Conservation (phyloP, 2,329 filamentous ascomycete genomes). For the Epichloe sylvatica region DNA sequence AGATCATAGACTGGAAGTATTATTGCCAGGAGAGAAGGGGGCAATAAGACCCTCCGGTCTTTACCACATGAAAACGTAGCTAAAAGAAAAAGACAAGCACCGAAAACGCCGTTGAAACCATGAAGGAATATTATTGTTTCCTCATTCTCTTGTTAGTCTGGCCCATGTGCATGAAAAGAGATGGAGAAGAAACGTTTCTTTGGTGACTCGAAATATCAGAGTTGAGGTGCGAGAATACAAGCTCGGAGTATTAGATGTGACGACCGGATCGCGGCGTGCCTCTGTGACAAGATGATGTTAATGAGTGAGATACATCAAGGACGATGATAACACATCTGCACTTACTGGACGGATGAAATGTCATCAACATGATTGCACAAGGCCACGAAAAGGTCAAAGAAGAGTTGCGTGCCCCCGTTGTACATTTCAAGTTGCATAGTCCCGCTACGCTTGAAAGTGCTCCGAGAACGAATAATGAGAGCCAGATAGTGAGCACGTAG, state of each 20-base stretch:
- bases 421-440: slow-evolving; percentile 96
- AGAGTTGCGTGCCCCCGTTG: slow-evolving; percentile 64
- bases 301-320: not conserved
- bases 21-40: not conserved
- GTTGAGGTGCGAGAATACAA: slow-evolving; percentile 3
- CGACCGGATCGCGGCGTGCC: slow-evolving; percentile 35
- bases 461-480: slow-evolving; percentile 75
- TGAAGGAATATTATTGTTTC: not conserved
- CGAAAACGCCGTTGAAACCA: not conserved
- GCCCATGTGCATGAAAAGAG: slow-evolving; percentile 2
- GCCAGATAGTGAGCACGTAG: slow-evolving; percentile 82
- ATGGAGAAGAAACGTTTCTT: not conserved
- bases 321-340: slow-evolving; percentile 5
- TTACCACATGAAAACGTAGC: not conserved
- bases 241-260: slow-evolving; percentile 15
- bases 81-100: not conserved
- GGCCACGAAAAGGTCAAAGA: slow-evolving; percentile 89
- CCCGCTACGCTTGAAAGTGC: slow-evolving; percentile 83
- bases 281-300: slow-evolving; percentile 11
- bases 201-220: not conserved
- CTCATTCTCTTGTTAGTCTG: not conserved
- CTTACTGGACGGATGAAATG: slow-evolving; percentile 43
- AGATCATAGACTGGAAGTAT: not conserved
- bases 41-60: too few relatives aligned
- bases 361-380: slow-evolving; percentile 82